Base-by-base conservation (phyloP, 1,284 basidiomycete genomes). In the Ceratobasidium sp. region DNA sequence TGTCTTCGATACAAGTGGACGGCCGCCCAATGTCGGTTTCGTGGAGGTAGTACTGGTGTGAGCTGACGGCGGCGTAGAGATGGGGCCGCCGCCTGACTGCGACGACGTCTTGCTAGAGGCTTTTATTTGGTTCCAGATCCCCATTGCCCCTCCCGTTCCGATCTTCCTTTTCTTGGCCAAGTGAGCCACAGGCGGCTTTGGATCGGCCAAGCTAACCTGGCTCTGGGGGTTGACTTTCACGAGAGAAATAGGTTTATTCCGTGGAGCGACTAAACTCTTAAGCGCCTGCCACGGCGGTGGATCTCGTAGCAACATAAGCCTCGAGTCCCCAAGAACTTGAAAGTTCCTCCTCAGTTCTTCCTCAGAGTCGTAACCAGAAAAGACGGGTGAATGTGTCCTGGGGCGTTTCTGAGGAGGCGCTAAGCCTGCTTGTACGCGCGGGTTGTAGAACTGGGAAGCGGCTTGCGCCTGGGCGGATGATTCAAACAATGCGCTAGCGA, bases 401-500 rank as follows among this genome's bases (percentile, higher is more conserved):
- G 6, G 5, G 17, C 59, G 59, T 33, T 54, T 73, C 48, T 59
- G 69, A 24, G 69, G 69, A 29, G 69, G 69, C 17, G 69, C 69
- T 24, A 73, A 8, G 5, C 69, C 69, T 17, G 69, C 69, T 63
- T 73, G 57, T 19, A 57, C 69, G 8, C 69, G 44, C 7, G 69
- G 6, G n/a, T 62, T 62, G 27, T 62, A 73, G 44, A 73, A 73
- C 3, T 50, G 29, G n/a, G 69, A 36, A 24, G 62, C 59, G n/a
- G 22, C 31, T n/a, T 29, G 47, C 19, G 29, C 54, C 22, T 41
- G 36, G 11, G 11, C 36, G 36, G 11, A 11, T 41, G 36, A 11
- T 41, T 41, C 36, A 11, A 41, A 41, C 36, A 11, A 41, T 5
- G 27, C 22, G 9, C 53, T 48, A 4, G 27, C 31, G n/a, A 41